phyloP scores from a whole-genome alignment of 2,329 filamentous ascomycete genomes.

The Colletotrichum eleusines region DNA sequence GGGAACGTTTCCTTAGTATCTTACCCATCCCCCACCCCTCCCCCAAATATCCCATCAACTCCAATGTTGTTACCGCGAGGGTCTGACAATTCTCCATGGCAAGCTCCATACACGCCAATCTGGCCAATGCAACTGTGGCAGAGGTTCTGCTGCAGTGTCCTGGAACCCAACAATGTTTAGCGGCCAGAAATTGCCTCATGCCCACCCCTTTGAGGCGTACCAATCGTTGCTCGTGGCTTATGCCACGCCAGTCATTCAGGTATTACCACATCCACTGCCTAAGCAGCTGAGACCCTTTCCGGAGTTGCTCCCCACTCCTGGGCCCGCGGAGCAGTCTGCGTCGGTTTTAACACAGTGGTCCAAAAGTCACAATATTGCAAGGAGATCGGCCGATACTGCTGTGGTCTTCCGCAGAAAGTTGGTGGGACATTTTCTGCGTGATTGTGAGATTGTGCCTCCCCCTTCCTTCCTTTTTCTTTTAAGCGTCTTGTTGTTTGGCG shows the following conservation, averaged over 20 bases:
- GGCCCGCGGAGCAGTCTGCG: slow-evolving; percentile 24
- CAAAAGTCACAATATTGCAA: background rate
- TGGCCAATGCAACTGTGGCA: slow-evolving; percentile 39
- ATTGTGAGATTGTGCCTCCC: background rate
- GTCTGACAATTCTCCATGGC: slow-evolving; percentile 26
- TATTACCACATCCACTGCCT: slow-evolving; percentile 26
- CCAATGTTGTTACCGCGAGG: slow-evolving; percentile 28
- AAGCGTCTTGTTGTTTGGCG: background rate
- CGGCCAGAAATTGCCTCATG: slow-evolving; percentile 40
- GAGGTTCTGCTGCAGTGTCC: slow-evolving; percentile 35
- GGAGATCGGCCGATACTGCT: background rate
- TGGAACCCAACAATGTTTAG: slow-evolving; percentile 34
- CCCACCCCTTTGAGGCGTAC: slow-evolving; percentile 38
- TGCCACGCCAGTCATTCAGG: slow-evolving; percentile 15
- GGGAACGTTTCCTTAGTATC: slow-evolving; percentile 24
- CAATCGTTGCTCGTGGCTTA: slow-evolving; percentile 34
- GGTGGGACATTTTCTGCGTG: slow-evolving; percentile 24
- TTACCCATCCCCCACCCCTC: background rate
- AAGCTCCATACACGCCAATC: slow-evolving; percentile 36
- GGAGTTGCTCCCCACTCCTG: slow-evolving; percentile 28
- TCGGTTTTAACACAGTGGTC: slow-evolving; percentile 18
- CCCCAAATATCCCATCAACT: slow-evolving; percentile 11
- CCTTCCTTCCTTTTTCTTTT: background rate
- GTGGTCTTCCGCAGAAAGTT: background rate
- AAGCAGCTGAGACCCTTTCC: slow-evolving; percentile 20